Evolutionary conservation across 2,329 filamentous ascomycete species (phyloP), one percentile per base, ranked within the genome.

Genomic region (Fusarium circinatum): DNA sequence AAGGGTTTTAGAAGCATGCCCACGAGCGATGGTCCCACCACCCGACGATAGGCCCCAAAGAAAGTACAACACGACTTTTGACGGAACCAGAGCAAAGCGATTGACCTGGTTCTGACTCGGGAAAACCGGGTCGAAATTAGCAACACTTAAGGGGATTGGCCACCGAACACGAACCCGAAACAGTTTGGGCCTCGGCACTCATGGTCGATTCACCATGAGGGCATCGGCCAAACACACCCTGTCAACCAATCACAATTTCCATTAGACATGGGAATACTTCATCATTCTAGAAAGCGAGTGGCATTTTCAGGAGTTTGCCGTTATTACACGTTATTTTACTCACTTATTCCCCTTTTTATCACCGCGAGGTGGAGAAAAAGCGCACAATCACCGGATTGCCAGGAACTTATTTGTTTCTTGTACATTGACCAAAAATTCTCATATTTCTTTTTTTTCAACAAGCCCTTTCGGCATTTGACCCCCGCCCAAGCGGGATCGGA

Each of bases 1-100:
- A 78, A 78, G 76, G 65, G 56, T 76, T 75, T 75, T 78, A 56
- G 76, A 78, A 78, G 73, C 55, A 59, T 48, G 45, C 26, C 67
- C 56, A 63, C 68, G 57, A 64, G 58, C 57, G 41, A 60, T 24
- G 64, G 76, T 65, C 62, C 76, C 76, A 78, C 76, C 62, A 69
- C 52, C 73, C 68, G 68, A 62, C 42, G 41, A 62, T 66, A 57
- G 64, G 36, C 58, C 66, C 68, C 58, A 44, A 54, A 69, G 58
- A 49, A 28, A 60, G 60, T 52, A 32, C 54, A 61, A 55, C 61
- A 56, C 54, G n/a, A 64, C 58, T 48, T 63, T 55, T 62, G 68
- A 67, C 65, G 56, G 56, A 54, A 24, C 65, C 20, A 44, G 52
- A 52, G 64, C 62, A 65, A 67, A 68, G 45, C 39, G 52, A 63